Base-by-base conservation (phyloP, 495 filamentous ascomycete genomes). In the Cetradonia linearis region DNA sequence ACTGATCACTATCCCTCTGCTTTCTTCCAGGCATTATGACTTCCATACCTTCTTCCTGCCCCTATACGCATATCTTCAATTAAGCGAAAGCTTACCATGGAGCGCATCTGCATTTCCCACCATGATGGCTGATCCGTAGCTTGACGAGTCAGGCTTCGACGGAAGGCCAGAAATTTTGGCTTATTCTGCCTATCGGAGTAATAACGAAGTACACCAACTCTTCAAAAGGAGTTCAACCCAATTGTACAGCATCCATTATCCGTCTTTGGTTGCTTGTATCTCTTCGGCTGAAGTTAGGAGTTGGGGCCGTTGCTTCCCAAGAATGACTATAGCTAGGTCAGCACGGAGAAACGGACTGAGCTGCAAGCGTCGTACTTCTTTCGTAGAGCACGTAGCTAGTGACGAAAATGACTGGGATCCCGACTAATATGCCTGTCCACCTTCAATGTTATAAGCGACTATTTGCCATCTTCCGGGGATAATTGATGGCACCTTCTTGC, bases 301-400 rank as follows among this genome's bases (percentile, higher is more conserved):
- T 25, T 37, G 47, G 20, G 40, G 47, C 28, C 54, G 56, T n/a
- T 58, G 55, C 30, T 50, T 38, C 13, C 61, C 56, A 23, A 63
- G 61, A 25, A 58, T 20, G n/a, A 63, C 61, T 63, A n/a, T 42
- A 20, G 31, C 28, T 23, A 4, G 40, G 30, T 55, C 54, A 55
- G 48, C 58, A 53, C 8, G 40, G 38, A 23, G 18, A 47, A 52
- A 18, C 2, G 9, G 23, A 9, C 5, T 11, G n/a, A 36, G 27
- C 48, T 31, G 25, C 16, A 9, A 16, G n/a, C 36, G 36, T 34
- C 40, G 28, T 58, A 62, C 59, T 4, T 47, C 63, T 27, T 44
- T 52, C 23, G n/a, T 65, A 65, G 16, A 65, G 56, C 20, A 59
- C 33, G 42, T 63, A 65, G 53, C 60, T 63, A 13, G 63, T 59